Evolutionary conservation across 1,284 basidiomycete species (phyloP), one percentile per base, ranked within the genome.

Genomic region (Stygiomarasmius scandens): DNA sequence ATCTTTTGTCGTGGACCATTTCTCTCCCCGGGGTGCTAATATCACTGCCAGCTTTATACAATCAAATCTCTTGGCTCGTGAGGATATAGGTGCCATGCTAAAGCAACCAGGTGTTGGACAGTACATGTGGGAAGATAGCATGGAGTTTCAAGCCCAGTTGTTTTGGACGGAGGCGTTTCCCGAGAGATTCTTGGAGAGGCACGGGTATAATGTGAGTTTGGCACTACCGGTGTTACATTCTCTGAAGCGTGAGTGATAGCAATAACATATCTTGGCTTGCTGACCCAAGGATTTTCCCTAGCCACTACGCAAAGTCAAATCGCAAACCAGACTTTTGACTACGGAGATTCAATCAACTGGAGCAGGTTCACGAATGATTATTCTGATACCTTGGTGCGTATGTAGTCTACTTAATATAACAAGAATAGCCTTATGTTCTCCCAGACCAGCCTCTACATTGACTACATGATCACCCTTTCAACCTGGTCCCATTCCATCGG

Each of bases 51-150:
- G 49, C 9, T 64, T 64, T 23, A 57, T 64, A 27, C 48, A 61
- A 34, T 49, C 56, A 16, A 61, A 64, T 47, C 55, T 64, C 12
- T 54, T 64, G 8, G 48, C 60, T 10, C 51, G 49, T 32, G 47
- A 60, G 8, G 49, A 51, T 19, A 61, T 64, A 14, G 60, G 54
- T 19, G 53, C 46, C 8, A 38, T 62, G 58, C 47, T 60, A 6
- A 55, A 56, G 2, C 32, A 53, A 32, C 60, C 62, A 6, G 60
- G 62, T 3, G 62, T 61, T 11, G 62, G 62, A 23, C 55, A 54
- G 41, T 61, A 61, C 49, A 59, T 64, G 58, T 64, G 60, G 60
- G 62, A 64, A 41, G 62, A 64, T 43, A 57, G 54, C 14, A 57
- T 64, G 58, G 62, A 64, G 38, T 61, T 60, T 23, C 51, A 50